A percentile compares a stretch with the other conserved stretches of the same genome.
Evolutionary conservation across 129 eudicot species (phyloP).

Genomic region (Heracleum sosnowskyi): DNA sequence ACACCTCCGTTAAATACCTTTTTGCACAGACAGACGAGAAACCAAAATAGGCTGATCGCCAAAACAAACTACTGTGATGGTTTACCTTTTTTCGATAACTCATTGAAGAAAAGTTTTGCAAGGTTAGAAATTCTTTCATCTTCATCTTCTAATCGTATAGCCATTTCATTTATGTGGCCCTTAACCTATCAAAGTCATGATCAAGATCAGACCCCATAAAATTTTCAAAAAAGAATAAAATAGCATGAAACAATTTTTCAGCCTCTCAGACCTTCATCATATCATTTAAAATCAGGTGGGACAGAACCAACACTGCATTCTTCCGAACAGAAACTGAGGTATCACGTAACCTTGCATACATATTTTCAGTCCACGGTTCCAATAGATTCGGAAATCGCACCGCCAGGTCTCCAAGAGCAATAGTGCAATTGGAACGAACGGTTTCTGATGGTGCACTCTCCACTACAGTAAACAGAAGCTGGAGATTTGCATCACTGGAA

Average conservation of each 20-base stretch:
- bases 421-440: conserved; percentile 94
- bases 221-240: not conserved
- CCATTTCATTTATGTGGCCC: conserved; percentile 94
- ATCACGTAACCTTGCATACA: conserved; percentile 79
- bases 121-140: conserved; percentile 86
- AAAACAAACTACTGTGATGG: not conserved
- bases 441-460: conserved; percentile 88
- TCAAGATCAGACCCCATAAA: conserved; percentile 19
- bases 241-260: not conserved
- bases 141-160: conserved; percentile 83
- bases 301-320: conserved; percentile 95
- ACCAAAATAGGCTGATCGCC: not conserved
- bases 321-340: conserved; percentile 79
- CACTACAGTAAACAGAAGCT: conserved; percentile 92
- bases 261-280: conserved; percentile 91
- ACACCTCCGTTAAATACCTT: not conserved
- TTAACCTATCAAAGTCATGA: conserved; percentile 47
- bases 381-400: conserved; percentile 93
- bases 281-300: conserved; percentile 93
- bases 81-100: conserved; percentile 86
- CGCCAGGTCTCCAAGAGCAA: conserved; percentile 95
- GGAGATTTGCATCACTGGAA: conserved; percentile 82
- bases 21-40: not conserved
- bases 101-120: conserved; percentile 81
- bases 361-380: conserved; percentile 98